phyloP scores from a whole-genome alignment of 2,329 filamentous ascomycete genomes.

The Plenodomus biglobosus region DNA sequence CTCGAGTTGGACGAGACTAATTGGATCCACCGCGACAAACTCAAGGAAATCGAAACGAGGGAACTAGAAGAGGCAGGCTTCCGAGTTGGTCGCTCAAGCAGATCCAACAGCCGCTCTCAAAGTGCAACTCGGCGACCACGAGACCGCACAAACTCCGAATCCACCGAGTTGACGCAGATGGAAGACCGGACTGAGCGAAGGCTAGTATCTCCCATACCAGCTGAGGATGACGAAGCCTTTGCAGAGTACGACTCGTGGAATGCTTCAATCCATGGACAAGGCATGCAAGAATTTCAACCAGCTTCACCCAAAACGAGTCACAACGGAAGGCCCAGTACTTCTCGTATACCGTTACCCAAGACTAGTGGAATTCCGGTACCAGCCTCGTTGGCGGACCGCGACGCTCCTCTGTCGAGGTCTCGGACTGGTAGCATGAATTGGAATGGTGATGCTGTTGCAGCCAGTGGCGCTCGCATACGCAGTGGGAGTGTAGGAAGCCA shows the following conservation, averaged over 20 bases:
- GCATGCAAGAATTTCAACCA: slow-evolving; percentile 56
- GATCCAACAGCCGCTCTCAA: slow-evolving; percentile 43
- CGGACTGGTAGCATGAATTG: slow-evolving; percentile 58
- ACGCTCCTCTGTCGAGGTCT: slow-evolving; percentile 66
- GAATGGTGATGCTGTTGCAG: slow-evolving; percentile 61
- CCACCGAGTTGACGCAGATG: slow-evolving; percentile 23
- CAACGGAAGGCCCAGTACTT: slow-evolving; percentile 58
- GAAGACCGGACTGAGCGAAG: slow-evolving; percentile 34
- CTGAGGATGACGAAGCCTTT: slow-evolving; percentile 48
- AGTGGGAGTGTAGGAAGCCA: slow-evolving; percentile 66
- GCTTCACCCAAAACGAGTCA: slow-evolving; percentile 53
- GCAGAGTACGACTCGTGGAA: slow-evolving; percentile 60
- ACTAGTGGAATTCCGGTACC: slow-evolving; percentile 76
- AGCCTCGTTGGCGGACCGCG: slow-evolving; percentile 70
- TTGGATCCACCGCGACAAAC: slow-evolving; percentile 85
- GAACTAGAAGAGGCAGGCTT: slow-evolving; percentile 80
- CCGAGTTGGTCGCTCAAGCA: slow-evolving; percentile 51
- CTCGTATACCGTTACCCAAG: slow-evolving; percentile 85
- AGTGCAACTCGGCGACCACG: slow-evolving; percentile 30
- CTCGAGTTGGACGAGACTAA: slow-evolving; percentile 61
- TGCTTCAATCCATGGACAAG: slow-evolving; percentile 74
- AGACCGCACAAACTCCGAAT: slow-evolving; percentile 38
- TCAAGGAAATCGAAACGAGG: slow-evolving; percentile 77
- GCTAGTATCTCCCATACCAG: slow-evolving; percentile 44
- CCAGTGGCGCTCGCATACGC: slow-evolving; percentile 66